These are phyloP conservation scores for Articulospora tetracladia DNA, from an alignment of 495 filamentous ascomycete genomes.

Conservation along the genomic window DNA sequence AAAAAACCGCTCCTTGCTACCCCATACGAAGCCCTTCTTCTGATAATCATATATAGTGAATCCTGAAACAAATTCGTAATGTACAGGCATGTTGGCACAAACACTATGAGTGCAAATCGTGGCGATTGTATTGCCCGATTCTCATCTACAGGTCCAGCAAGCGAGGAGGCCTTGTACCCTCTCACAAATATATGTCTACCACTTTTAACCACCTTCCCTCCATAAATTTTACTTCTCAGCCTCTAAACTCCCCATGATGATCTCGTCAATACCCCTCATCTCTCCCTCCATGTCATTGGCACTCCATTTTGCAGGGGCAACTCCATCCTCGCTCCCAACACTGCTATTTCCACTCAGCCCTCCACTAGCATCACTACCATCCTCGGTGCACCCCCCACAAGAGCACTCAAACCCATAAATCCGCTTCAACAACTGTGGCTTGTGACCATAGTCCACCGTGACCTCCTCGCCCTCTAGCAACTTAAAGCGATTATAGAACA, in stretches of 20 bases:
- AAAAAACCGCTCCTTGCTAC: too few relatives aligned
- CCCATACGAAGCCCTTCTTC: too few relatives aligned
- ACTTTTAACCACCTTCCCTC: background rate
- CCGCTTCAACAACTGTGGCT: constrained; percentile 8
- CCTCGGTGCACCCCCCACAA: constrained; percentile 16
- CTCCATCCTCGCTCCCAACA: background rate
- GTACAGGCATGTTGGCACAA: too few relatives aligned
- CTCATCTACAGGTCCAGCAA: too few relatives aligned
- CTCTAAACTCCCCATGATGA: background rate
- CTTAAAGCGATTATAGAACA: constrained; percentile 18
- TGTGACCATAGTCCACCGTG: constrained; percentile 22
- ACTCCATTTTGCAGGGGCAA: background rate
- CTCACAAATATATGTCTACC: too few relatives aligned
- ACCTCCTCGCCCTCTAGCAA: constrained; percentile 22
- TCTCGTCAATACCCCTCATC: background rate
- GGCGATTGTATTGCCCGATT: too few relatives aligned
- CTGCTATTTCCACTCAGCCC: background rate
- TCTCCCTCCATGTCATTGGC: background rate
- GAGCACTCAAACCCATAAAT: constrained; percentile 22
- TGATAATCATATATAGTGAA: too few relatives aligned
- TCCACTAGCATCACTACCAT: background rate
- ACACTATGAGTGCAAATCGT: too few relatives aligned
- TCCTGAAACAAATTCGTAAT: too few relatives aligned
- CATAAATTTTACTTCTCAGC: background rate
- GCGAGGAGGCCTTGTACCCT: too few relatives aligned